A percentile compares a stretch with the other conserved stretches of the same genome.
phyloP scores from a whole-genome alignment of 176 grass and related monocot genomes.

The Eragrostis nindensis region DNA sequence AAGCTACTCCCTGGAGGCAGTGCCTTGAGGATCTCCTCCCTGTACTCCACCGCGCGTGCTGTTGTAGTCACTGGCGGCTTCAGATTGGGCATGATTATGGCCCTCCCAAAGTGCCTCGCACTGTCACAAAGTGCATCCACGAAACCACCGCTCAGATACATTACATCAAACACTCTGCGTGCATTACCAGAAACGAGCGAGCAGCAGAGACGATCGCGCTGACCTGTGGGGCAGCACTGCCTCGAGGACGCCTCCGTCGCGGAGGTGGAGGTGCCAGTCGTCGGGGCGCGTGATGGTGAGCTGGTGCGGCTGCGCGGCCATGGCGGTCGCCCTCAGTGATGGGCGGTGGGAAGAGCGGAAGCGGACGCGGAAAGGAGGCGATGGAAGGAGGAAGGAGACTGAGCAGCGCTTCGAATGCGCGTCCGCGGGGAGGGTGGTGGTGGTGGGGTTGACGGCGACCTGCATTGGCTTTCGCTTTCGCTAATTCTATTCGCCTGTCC shows the following conservation, averaged over 20 bases:
- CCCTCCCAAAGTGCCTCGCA: conserved; percentile 78
- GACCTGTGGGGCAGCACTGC: conserved; percentile 85
- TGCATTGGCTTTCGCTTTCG: conserved; percentile 28
- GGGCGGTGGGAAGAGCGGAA: background rate
- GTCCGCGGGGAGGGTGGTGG: conserved; percentile 1
- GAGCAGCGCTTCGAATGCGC: background rate
- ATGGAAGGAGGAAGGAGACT: background rate
- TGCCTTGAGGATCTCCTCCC: conserved; percentile 67
- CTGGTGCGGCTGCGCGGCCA: conserved; percentile 33
- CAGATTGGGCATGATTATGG: conserved; percentile 95
- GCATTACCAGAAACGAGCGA: background rate
- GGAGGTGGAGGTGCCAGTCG: conserved; percentile 95
- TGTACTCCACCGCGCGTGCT: conserved; percentile 63
- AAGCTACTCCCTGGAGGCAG: conserved; percentile 58
- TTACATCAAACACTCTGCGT: conserved; percentile 42
- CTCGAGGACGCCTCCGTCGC: conserved; percentile 65
- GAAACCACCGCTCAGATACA: conserved; percentile 21
- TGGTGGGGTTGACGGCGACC: background rate
- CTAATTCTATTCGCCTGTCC: background rate
- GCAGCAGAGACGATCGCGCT: fast-evolving
- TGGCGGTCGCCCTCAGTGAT: conserved; percentile 20
- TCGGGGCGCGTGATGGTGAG: conserved; percentile 79
- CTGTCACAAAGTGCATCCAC: conserved; percentile 40
- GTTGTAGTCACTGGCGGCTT: conserved; percentile 89
- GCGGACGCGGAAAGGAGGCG: background rate